Evolutionary conservation across 345 rosid species (phyloP).

Genomic region (Pelargonium nanum): DNA sequence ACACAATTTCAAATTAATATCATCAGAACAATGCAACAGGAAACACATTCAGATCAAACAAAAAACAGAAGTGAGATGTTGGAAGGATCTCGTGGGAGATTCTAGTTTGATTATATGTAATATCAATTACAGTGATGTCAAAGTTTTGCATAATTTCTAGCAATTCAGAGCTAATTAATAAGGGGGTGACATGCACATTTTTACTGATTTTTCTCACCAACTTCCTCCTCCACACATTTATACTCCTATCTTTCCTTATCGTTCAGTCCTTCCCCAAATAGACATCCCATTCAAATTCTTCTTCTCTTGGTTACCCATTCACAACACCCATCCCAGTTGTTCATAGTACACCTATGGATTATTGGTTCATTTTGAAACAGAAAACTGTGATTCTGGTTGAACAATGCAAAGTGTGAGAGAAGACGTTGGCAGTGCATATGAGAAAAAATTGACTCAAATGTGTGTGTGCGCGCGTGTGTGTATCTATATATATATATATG

Average conservation of each 20-base stretch:
- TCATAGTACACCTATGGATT: too few species aligned
- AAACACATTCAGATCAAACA: background rate
- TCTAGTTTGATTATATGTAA: too few species aligned
- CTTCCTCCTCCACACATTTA: background rate
- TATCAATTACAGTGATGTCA: too few species aligned
- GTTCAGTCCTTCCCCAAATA: background rate
- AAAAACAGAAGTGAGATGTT: background rate
- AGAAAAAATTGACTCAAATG: too few species aligned
- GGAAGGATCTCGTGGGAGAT: background rate
- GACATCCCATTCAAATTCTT: background rate
- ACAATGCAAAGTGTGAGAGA: too few species aligned
- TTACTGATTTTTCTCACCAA: background rate
- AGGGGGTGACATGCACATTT: background rate
- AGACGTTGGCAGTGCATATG: too few species aligned
- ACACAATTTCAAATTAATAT: slow-evolving; percentile 4
- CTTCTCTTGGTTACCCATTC: background rate
- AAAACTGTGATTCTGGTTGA: too few species aligned
- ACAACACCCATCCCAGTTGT: background rate
- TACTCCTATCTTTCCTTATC: background rate
- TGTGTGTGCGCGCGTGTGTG: too few species aligned
- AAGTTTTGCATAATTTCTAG: too few species aligned
- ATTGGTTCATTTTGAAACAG: too few species aligned
- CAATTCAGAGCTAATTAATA: too few species aligned
- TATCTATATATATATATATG: too few species aligned
- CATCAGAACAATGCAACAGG: background rate